Percentiles rank a stretch among this genome's conserved stretches.
phyloP scores from a whole-genome alignment of 768 basidiomycete species.

The Crepidotus variabilis region DNA sequence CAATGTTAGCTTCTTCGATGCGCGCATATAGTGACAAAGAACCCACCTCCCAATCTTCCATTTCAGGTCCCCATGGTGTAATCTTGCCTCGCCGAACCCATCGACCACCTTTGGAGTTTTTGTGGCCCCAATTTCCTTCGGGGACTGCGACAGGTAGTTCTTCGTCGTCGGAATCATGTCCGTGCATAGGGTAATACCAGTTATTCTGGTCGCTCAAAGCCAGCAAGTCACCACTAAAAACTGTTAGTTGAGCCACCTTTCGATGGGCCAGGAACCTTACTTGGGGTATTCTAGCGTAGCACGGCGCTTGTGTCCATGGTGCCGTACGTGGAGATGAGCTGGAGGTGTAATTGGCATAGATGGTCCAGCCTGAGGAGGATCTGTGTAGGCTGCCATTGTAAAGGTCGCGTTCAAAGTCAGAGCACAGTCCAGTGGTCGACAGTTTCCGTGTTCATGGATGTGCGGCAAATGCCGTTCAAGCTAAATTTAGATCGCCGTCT shows the following conservation, averaged over 20 bases:
- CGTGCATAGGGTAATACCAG: constrained; percentile 85
- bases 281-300: constrained; percentile 22
- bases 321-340: constrained; percentile 16
- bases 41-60: constrained; percentile 84
- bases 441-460: background rate
- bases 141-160: constrained; percentile 39
- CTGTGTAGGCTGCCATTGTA: constrained; percentile 17
- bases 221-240: constrained; percentile 26
- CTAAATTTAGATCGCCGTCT: background rate
- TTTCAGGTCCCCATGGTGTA: constrained; percentile 76
- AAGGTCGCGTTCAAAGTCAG: background rate
- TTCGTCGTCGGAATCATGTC: constrained; percentile 65
- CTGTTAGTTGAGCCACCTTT: constrained; percentile 3
- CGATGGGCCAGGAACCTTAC: constrained; percentile 18
- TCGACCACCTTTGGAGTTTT: constrained; percentile 67
- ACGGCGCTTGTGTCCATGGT: constrained; percentile 26
- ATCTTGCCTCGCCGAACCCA: constrained; percentile 85
- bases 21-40: constrained; percentile 2
- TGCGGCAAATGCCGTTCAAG: background rate
- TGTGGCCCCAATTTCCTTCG: constrained; percentile 83
- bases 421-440: background rate
- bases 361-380: constrained; percentile 16
- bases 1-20: constrained; percentile 1
- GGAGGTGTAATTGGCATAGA: constrained; percentile 17
- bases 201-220: constrained; percentile 69